phyloP scores from a whole-genome alignment of 192 early-diverging fungal genomes.

The Spinellus fusiger region DNA sequence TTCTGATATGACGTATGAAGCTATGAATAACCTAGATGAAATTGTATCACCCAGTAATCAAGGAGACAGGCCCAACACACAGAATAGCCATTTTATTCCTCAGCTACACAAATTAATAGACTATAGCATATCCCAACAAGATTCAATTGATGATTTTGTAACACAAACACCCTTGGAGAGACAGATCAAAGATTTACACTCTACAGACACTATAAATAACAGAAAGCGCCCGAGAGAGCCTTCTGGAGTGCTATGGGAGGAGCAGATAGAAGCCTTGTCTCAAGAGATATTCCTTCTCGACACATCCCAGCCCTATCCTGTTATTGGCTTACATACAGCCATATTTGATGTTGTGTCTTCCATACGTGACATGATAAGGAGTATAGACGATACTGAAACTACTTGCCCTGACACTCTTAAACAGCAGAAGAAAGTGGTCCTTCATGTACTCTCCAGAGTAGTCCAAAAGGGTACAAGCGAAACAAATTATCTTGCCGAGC shows the following conservation, averaged over 20 bases:
- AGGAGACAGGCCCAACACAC: too few relatives aligned
- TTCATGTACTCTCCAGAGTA: not conserved
- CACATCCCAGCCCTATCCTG: not conserved
- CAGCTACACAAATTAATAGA: too few relatives aligned
- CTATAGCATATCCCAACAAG: too few relatives aligned
- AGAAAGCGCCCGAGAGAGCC: too few relatives aligned
- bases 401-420: not conserved
- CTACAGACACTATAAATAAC: not conserved
- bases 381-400: not conserved
- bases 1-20: not conserved
- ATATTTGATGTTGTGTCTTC: not conserved
- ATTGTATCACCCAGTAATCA: not conserved
- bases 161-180: not conserved
- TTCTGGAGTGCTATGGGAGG: not conserved
- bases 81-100: too few relatives aligned
- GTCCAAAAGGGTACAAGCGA: conserved; percentile 2
- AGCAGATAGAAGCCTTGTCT: not conserved
- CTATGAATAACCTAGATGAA: not conserved
- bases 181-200: not conserved
- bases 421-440: not conserved
- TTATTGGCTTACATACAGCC: not conserved
- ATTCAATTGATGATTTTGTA: too few relatives aligned
- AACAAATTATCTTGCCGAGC: not conserved
- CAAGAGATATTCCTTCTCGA: not conserved
- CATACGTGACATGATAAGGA: conserved; percentile 5